Evolutionary conservation across 2,329 filamentous ascomycete genomes (phyloP).

Genomic region (Beauveria australis): DNA sequence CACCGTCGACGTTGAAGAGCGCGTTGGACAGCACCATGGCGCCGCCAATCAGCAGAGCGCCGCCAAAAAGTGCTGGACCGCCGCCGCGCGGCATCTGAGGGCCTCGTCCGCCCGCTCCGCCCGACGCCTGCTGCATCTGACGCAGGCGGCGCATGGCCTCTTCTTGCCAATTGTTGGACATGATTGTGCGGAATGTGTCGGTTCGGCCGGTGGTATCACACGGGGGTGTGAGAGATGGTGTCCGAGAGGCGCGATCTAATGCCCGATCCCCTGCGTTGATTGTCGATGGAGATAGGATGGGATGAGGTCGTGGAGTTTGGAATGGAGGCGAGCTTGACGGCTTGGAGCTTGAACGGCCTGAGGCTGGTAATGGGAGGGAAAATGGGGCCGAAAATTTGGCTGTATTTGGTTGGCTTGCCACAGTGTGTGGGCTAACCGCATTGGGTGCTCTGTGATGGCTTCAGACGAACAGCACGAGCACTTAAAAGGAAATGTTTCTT

Average conservation of each 20-base stretch:
- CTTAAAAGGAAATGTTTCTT: too few relatives aligned
- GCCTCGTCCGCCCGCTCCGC: constrained; percentile 34
- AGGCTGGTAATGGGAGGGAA: background rate
- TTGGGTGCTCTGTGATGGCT: background rate
- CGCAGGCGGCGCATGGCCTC: constrained; percentile 44
- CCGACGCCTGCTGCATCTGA: constrained; percentile 36
- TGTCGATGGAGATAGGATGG: constrained; percentile 7
- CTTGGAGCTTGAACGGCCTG: constrained; percentile 9
- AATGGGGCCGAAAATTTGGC: constrained; percentile 5
- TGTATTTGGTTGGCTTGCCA: constrained; percentile 3
- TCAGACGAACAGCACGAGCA: background rate
- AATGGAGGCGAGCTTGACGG: constrained; percentile 4
- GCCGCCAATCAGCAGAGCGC: constrained; percentile 39
- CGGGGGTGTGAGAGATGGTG: background rate
- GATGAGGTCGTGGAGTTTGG: background rate
- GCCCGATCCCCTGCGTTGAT: background rate
- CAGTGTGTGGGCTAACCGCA: background rate
- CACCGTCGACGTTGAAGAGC: constrained; percentile 85
- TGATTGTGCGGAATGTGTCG: constrained; percentile 11
- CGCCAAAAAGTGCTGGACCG: constrained; percentile 31
- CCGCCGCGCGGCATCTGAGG: constrained; percentile 33
- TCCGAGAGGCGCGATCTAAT: background rate
- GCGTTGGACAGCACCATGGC: constrained; percentile 49
- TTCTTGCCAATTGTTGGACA: constrained; percentile 38
- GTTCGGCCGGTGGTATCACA: background rate